These are phyloP conservation scores for Penicillium sp. DNA, from an alignment of 2,329 filamentous ascomycete species.

Conservation along the genomic window DNA sequence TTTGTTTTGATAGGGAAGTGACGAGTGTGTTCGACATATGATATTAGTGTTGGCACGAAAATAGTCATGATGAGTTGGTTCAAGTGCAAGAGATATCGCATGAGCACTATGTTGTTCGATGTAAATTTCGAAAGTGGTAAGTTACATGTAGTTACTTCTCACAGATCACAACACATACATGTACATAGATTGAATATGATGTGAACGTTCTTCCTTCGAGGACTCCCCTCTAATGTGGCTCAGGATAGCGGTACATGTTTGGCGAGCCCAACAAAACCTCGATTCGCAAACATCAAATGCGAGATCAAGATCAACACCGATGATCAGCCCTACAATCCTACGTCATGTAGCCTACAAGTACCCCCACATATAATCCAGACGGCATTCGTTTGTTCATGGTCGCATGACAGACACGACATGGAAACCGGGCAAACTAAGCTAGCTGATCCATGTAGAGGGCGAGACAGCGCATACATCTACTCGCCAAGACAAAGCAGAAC, in stretches of 20 bases:
- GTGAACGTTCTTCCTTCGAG: neutral
- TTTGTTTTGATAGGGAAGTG: neutral
- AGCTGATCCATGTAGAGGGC: slow-evolving; percentile 20
- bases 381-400: slow-evolving; percentile 34
- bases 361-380: slow-evolving; percentile 20
- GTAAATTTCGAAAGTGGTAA: too few relatives aligned
- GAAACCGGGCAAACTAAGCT: slow-evolving; percentile 37
- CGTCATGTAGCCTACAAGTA: neutral
- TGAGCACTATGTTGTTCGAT: neutral
- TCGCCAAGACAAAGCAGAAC: slow-evolving; percentile 12
- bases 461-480: slow-evolving; percentile 29
- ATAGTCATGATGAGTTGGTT: neutral
- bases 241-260: too few relatives aligned
- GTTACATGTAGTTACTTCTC: too few relatives aligned
- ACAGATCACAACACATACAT: neutral
- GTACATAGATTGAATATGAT: neutral
- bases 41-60: neutral
- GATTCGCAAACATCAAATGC: neutral
- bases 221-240: neutral
- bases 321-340: neutral
- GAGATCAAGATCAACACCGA: neutral
- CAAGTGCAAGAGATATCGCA: neutral
- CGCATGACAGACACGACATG: slow-evolving; percentile 34
- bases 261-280: too few relatives aligned
- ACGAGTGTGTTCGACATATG: neutral